These are phyloP conservation scores for Lycium ferocissimum DNA, from an alignment of 257 asterid genomes.

Conservation along the genomic window DNA sequence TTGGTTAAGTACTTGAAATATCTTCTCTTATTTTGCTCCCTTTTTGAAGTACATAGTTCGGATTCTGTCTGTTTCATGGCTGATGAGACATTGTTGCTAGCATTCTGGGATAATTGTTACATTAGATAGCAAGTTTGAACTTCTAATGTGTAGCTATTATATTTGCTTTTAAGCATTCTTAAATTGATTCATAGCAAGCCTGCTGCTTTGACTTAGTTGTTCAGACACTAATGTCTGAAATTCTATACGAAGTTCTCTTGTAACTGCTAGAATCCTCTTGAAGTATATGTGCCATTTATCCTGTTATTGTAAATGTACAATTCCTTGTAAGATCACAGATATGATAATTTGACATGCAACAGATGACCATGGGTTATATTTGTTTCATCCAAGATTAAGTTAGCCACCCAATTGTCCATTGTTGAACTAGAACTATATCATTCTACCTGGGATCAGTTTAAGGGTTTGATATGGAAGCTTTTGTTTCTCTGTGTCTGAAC, in stretches of 20 bases:
- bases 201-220: not conserved
- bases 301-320: not conserved
- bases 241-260: not conserved
- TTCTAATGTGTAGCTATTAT: not conserved
- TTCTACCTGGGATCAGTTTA: not conserved
- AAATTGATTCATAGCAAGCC: not conserved
- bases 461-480: not conserved
- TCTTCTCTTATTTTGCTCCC: constrained; percentile 7
- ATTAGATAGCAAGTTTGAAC: constrained; percentile 1
- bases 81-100: not conserved
- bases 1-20: not conserved
- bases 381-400: not conserved
- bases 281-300: not conserved
- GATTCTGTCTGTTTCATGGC: not conserved
- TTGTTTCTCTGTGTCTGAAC: not conserved
- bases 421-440: constrained; percentile 11
- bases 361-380: not conserved
- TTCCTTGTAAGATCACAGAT: constrained; percentile 20
- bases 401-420: not conserved
- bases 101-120: not conserved
- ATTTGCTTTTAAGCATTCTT: not conserved
- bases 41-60: not conserved
- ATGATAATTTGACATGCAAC: not conserved
- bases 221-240: constrained; percentile 9
- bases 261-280: not conserved